Evolutionary conservation across 75 land plant species (phyloP), one percentile per base, ranked within the genome.

Genomic region (Pseudotsuga menziesii): DNA sequence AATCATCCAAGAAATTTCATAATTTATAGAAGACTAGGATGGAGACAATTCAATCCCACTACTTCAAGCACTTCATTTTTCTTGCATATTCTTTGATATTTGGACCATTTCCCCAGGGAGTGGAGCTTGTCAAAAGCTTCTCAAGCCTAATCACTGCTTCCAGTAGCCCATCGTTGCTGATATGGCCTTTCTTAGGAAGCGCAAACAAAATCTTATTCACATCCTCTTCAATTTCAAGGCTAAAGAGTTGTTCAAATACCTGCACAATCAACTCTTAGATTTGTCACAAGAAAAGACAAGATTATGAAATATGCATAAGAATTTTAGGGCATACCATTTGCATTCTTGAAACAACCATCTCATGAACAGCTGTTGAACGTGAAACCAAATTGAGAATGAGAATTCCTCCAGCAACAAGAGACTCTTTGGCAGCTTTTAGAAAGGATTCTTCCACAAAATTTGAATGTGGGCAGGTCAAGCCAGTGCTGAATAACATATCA

Each of bases 191-290:
- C 22, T 22, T 41, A 57, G 84, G 79, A 57, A 89, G 82, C 54
- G 93, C 99, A 84, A 96, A 90, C 11, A 96, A 79, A 58, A 96
- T 91, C 80, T 85, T 81, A 81, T 96, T 96, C 64, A 96, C 91
- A 69, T 96, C 95, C 78, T 92, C 98, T 72, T 96, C 95, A 1
- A 96, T 82, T 71, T 92, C 89, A 29, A 96, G 85, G 75, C 78
- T 82, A 52, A 85, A 96, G 0, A 94, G 77, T 60, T 82, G 83
- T 71, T 74, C 79, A 76, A 96, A 96, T 9, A 88, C 89, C 97
- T 94, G 86, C 41, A 77, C 17, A 16, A 57, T 36, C 62, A 55
- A n/a, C 12, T 4, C 59, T 27, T 32, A 72, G 29, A 76, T 58
- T 20, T 19, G 29, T 41, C 61, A 76, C 25, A 69, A 69, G 25